Conservation (phyloP, 2,329 filamentous ascomycete genomes). For the Colletotrichum ledebouriae region DNA sequence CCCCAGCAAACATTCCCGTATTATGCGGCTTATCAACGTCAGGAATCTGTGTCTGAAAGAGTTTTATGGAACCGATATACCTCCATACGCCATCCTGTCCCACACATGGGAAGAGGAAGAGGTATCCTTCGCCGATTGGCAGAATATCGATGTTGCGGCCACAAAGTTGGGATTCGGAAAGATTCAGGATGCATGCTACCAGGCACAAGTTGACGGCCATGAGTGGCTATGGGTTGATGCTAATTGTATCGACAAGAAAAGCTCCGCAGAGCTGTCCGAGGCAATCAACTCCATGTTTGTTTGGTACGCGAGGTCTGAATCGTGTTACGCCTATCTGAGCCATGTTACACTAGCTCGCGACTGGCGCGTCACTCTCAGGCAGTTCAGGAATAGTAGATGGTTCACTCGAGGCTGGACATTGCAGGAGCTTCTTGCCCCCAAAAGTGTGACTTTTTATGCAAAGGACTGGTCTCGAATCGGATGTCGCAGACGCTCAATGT, state of each 20-base stretch:
- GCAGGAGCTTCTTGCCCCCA: conserved; percentile 14
- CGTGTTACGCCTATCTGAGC: conserved; percentile 41
- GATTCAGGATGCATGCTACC: not conserved
- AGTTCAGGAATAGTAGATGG: conserved; percentile 6
- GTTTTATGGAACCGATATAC: conserved; percentile 29
- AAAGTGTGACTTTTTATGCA: not conserved
- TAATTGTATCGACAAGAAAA: conserved; percentile 25
- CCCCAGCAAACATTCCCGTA: too few species aligned
- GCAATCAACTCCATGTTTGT: conserved; percentile 21
- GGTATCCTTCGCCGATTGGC: conserved; percentile 44
- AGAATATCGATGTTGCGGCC: not conserved
- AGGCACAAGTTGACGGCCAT: not conserved
- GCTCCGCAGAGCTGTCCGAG: conserved; percentile 16
- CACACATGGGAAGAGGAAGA: conserved; percentile 49
- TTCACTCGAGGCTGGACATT: conserved; percentile 21
- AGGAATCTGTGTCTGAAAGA: not conserved
- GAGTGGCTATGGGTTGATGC: conserved; percentile 29
- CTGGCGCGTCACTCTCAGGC: not conserved
- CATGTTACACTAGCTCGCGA: conserved; percentile 35
- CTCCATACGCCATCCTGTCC: conserved; percentile 50
- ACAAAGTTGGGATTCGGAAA: conserved; percentile 1
- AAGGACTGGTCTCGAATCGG: conserved; percentile 6
- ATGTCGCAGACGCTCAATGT: not conserved
- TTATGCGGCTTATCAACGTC: conserved; percentile 16
- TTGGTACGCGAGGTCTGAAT: conserved; percentile 27